Percentiles rank a stretch among this genome's conserved stretches.
These are phyloP conservation scores for Talaromyces sp. DNA, from an alignment of 2,329 filamentous ascomycete species.

Conservation along the genomic window DNA sequence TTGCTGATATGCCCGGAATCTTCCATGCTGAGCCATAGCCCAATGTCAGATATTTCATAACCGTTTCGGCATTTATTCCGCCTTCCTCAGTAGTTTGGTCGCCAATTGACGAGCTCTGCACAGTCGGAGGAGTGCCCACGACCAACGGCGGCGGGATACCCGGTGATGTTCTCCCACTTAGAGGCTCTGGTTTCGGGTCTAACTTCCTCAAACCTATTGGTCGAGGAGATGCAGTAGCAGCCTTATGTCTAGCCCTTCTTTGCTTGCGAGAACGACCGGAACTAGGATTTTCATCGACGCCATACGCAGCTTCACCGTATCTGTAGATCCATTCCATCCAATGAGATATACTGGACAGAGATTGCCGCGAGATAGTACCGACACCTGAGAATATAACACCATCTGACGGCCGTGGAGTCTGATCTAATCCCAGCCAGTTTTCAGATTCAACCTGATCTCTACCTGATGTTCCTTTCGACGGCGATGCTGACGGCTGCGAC, in stretches of 20 bases:
- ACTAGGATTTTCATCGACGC: constrained; percentile 73
- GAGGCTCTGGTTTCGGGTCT: constrained; percentile 19
- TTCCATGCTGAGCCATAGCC: constrained; percentile 50
- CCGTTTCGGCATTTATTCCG: constrained; percentile 41
- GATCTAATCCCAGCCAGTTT: constrained; percentile 73
- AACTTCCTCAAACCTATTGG: constrained; percentile 12
- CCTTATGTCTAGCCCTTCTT: constrained; percentile 30
- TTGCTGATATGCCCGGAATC: constrained; percentile 31
- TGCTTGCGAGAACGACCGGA: constrained; percentile 54
- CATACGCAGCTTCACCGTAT: constrained; percentile 81
- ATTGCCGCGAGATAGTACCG: constrained; percentile 67
- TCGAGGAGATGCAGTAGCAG: constrained; percentile 1
- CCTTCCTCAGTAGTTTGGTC: constrained; percentile 25
- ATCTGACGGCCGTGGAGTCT: constrained; percentile 66
- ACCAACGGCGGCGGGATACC: constrained; percentile 46
- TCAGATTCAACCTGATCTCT: constrained; percentile 26
- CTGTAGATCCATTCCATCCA: constrained; percentile 89
- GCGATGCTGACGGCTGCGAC: constrained; percentile 8
- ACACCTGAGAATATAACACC: constrained; percentile 83
- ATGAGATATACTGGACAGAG: constrained; percentile 67
- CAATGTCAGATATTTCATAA: constrained; percentile 50
- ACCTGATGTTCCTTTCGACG: constrained; percentile 17
- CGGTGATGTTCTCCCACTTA: constrained; percentile 31
- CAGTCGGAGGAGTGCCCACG: constrained; percentile 21
- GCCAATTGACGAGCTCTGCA: constrained; percentile 21